Evolutionary conservation across 768 basidiomycete genomes (phyloP).

Genomic region (Omphalotus guepiniiformis): DNA sequence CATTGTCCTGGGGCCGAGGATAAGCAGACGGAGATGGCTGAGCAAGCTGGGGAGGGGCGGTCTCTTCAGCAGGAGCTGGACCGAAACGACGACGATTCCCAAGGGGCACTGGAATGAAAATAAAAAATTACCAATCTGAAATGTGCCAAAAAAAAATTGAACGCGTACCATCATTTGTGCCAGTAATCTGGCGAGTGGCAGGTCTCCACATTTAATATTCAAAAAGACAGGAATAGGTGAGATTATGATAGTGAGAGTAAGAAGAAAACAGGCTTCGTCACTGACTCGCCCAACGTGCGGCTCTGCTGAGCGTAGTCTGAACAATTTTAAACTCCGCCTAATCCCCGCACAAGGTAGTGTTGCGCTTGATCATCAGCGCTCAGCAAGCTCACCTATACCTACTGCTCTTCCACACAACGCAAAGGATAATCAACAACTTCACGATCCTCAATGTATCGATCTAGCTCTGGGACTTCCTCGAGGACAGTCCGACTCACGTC

Average conservation of each 20-base stretch:
- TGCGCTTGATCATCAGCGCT: no score
- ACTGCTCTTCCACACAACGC: no score
- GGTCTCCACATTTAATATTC: conserved; percentile 76
- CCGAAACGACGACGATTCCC: conserved; percentile 90
- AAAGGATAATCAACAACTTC: no score
- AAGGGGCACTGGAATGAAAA: conserved; percentile 58
- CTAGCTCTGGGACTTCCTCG: no score
- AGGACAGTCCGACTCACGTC: no score
- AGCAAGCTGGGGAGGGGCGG: conserved; percentile 76
- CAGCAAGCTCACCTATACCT: no score
- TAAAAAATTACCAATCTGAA: conserved; percentile 8
- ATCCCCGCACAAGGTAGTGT: no score
- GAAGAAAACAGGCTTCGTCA: neutral
- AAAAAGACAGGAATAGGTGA: conserved; percentile 25
- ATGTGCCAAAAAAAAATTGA: conserved; percentile 6
- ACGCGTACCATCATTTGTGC: conserved; percentile 83
- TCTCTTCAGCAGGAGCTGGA: conserved; percentile 78
- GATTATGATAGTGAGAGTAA: conserved; percentile 5
- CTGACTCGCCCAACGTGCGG: no score
- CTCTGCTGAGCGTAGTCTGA: no score
- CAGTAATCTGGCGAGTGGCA: conserved; percentile 84
- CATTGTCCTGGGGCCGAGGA: conserved; percentile 59
- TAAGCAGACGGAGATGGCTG: conserved; percentile 86
- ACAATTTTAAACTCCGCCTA: no score
- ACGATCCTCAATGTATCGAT: no score